A percentile compares a stretch with the other conserved stretches of the same genome.
These are phyloP conservation scores for Xanthoparmelia taractica DNA, from an alignment of 495 filamentous ascomycete genomes.

Conservation along the genomic window DNA sequence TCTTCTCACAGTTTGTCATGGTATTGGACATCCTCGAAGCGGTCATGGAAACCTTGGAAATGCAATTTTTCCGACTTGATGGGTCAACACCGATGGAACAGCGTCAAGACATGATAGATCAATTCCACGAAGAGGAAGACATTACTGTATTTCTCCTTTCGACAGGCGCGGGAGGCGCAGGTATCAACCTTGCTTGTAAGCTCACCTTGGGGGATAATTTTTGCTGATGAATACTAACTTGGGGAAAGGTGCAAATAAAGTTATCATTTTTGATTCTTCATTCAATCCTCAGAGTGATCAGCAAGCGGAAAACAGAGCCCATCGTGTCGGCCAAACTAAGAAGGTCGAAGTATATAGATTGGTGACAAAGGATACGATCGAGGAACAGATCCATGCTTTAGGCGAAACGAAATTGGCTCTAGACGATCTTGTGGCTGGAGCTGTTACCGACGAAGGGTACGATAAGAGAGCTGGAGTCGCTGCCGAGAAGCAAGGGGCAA, in stretches of 20 bases:
- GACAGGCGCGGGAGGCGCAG: conserved; percentile 87
- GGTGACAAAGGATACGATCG: conserved; percentile 75
- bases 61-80: conserved; percentile 73
- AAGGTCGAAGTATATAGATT: conserved; percentile 82
- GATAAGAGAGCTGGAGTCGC: conserved; percentile 34
- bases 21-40: conserved; percentile 83
- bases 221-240: neutral
- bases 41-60: conserved; percentile 64
- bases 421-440: conserved; percentile 72
- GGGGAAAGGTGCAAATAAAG: conserved; percentile 67
- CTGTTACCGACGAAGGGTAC: conserved; percentile 36
- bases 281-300: conserved; percentile 97
- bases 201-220: neutral
- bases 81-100: conserved; percentile 76
- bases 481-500: conserved; percentile 50
- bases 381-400: conserved; percentile 84
- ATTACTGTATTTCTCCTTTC: conserved; percentile 90
- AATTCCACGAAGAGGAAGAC: conserved; percentile 64
- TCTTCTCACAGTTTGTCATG: conserved; percentile 89
- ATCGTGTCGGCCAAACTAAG: conserved; percentile 82
- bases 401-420: conserved; percentile 90
- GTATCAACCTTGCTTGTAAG: conserved; percentile 78
- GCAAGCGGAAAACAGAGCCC: conserved; percentile 93
- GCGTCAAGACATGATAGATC: conserved; percentile 78
- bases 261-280: conserved; percentile 89